Evolutionary conservation across 2,329 filamentous ascomycete species (phyloP), one percentile per base, ranked within the genome.

Genomic region (Xylaria polymorpha): DNA sequence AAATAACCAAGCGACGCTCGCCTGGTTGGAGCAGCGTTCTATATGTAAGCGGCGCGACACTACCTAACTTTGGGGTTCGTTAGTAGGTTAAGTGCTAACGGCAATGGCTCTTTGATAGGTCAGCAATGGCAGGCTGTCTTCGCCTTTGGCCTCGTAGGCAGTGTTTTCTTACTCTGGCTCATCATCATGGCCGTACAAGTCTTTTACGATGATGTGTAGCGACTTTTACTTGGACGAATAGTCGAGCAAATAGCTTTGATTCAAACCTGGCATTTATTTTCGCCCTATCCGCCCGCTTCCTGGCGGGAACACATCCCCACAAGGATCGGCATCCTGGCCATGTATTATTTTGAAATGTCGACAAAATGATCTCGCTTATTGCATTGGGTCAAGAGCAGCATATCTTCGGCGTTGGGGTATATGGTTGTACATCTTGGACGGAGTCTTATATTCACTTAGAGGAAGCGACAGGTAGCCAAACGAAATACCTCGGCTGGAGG

Each of bases 161-260:
- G 79, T 20, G 80, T 90, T 0, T 91, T 91, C 71, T 77, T 90
- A 67, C 76, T 91, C n/a, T 91, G 89, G 89, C 87, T 91, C 74
- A 90, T 91, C 83, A 81, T 90, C 70, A 90, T 91, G 85, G 86
- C 88, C 12, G 88, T 89, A 73, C 88, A 90, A 71, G 89, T 91
- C 10, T 91, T 88, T 81, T 85, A 77, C 41, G 75, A 76, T 35
- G 73, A 73, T 22, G 64, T 66, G 3, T 74, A 62, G 61, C 25
- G 20, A 20, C 18, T 22, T 32, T 5, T 35, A 15, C 25, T 29
- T 25, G 32, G n/a, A 7, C 14, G 29, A 48, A 9, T 29, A 25
- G n/a, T 9, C 3, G 4, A 50, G 46, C 22, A 6, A 25, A 50
- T 18, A 50, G 6, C 20, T 6, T 48, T 10, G 20, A 35, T 35